Percentiles rank a stretch among this genome's conserved stretches.
These are phyloP conservation scores for Zygosaccharomyces pseudobailii DNA, from an alignment of 1,139 yeast genomes.

Conservation along the genomic window DNA sequence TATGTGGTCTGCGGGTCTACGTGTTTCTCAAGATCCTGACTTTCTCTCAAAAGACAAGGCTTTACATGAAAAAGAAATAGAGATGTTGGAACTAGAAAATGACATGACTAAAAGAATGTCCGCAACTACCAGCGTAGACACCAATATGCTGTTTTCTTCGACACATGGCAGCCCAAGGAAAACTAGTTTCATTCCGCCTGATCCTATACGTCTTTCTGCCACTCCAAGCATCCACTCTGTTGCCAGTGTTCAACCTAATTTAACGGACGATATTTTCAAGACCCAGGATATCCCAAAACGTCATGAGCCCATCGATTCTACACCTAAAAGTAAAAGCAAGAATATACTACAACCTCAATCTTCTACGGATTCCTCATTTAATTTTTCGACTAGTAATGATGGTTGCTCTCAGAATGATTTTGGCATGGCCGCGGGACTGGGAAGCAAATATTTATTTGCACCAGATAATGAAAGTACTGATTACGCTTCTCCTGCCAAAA, in stretches of 20 bases:
- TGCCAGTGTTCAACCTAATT: constrained; percentile 14
- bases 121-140: constrained; percentile 17
- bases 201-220: constrained; percentile 15
- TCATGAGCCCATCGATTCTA: not conserved
- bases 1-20: constrained; percentile 8
- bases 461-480: constrained; percentile 27
- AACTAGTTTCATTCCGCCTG: not conserved
- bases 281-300: not conserved
- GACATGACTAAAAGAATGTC: constrained; percentile 13
- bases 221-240: constrained; percentile 26
- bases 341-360: constrained; percentile 1
- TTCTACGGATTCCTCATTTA: constrained; percentile 11
- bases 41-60: constrained; percentile 24
- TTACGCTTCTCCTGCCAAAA: constrained; percentile 31
- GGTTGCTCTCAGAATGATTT: constrained; percentile 4
- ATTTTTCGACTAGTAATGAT: constrained; percentile 6
- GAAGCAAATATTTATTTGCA: constrained; percentile 28
- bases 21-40: constrained; percentile 15
- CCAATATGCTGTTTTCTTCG: constrained; percentile 19
- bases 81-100: constrained; percentile 21
- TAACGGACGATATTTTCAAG: constrained; percentile 3
- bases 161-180: constrained; percentile 17
- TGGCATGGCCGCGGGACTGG: constrained; percentile 11
- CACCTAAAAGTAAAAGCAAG: not conserved
- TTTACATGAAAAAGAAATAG: constrained; percentile 23